phyloP scores from a whole-genome alignment of 2,329 filamentous ascomycete species.

The Mollisiaceae sp. region DNA sequence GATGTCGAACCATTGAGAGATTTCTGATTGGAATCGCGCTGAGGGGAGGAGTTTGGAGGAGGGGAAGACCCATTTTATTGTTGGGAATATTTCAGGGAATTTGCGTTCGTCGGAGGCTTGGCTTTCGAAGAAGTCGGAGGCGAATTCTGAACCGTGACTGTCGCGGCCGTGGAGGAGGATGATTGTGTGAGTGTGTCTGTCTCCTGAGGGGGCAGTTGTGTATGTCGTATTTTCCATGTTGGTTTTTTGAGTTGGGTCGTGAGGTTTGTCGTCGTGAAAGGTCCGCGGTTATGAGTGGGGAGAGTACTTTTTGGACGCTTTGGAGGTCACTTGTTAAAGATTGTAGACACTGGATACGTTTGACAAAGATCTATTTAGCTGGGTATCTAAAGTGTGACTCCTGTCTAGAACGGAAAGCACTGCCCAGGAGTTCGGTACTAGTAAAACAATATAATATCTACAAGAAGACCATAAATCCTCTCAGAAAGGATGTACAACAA shows the following conservation, averaged over 20 bases:
- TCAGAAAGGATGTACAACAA: no score
- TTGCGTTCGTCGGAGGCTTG: conserved; percentile 37
- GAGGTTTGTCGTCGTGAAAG: background rate
- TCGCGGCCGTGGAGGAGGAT: conserved; percentile 53
- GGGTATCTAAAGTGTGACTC: no score
- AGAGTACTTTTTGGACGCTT: no score
- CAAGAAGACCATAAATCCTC: no score
- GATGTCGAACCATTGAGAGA: conserved; percentile 57
- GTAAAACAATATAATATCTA: no score
- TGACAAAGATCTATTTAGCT: no score
- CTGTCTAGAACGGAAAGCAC: no score
- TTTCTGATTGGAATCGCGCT: conserved; percentile 27
- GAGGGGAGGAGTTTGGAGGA: conserved; percentile 37
- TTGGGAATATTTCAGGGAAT: conserved; percentile 28
- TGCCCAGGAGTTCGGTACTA: no score
- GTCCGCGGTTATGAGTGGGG: no score
- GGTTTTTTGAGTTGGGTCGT: background rate
- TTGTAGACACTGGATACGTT: no score
- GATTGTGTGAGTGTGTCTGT: conserved; percentile 44
- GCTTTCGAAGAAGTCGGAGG: conserved; percentile 47
- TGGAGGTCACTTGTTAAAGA: no score
- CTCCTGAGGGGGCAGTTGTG: background rate
- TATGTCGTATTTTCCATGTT: background rate
- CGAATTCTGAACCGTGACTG: conserved; percentile 47
- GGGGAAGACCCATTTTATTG: conserved; percentile 31